Conservation (phyloP, 768 basidiomycete genomes). For the Tricholoma saponaceum region DNA sequence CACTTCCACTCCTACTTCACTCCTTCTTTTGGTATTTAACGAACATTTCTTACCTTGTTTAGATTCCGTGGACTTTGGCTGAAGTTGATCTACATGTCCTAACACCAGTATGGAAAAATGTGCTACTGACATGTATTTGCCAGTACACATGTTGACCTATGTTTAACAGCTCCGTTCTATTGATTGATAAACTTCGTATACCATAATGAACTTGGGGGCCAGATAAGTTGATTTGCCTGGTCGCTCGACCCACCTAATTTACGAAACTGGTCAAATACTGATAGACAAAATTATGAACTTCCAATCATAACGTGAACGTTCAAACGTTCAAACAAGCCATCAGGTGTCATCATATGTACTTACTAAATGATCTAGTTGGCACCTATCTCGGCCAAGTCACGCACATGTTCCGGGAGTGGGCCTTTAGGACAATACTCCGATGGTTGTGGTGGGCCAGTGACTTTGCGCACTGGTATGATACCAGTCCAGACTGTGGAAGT, state of each 20-base stretch:
- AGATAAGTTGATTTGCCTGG: no score
- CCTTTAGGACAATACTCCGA: neutral
- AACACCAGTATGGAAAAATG: neutral
- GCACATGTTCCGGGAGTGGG: neutral
- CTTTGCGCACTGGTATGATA: neutral
- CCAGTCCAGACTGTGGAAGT: neutral
- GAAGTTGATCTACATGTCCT: neutral
- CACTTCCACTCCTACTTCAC: neutral
- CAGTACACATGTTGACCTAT: no score
- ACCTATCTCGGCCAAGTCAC: neutral
- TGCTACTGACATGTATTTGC: neutral
- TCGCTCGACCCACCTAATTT: neutral
- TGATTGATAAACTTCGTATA: no score
- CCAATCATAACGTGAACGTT: neutral
- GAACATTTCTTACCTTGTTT: neutral
- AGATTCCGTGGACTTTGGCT: neutral
- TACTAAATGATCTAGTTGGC: neutral
- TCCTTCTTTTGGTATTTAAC: neutral
- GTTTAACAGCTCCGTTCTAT: no score
- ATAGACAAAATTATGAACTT: neutral
- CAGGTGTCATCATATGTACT: neutral
- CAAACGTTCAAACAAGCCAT: neutral
- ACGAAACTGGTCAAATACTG: neutral
- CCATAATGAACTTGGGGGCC: no score
- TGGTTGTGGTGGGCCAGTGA: neutral